phyloP scores from a whole-genome alignment of 371 early-diverging fungal species.

The Dipsacomyces acuminosporus region DNA sequence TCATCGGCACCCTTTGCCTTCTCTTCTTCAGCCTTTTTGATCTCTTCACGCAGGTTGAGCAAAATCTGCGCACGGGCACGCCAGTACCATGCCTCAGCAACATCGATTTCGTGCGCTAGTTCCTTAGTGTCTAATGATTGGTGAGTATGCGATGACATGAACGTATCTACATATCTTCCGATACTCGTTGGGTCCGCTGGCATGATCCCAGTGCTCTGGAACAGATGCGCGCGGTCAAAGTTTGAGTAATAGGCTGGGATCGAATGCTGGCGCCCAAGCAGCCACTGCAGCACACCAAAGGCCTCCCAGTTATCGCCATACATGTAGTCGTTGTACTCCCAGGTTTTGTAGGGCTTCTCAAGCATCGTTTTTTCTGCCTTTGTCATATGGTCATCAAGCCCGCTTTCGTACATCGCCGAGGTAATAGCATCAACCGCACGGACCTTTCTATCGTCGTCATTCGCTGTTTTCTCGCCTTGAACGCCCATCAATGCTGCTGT shows the following conservation, averaged over 20 bases:
- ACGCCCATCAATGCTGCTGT: slow-evolving; percentile 46
- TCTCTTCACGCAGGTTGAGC: slow-evolving; percentile 44
- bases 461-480: slow-evolving; percentile 25
- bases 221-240: slow-evolving; percentile 50
- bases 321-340: slow-evolving; percentile 47
- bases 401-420: slow-evolving; percentile 44
- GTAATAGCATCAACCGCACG: slow-evolving; percentile 48
- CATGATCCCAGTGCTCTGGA: slow-evolving; percentile 51
- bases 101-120: slow-evolving; percentile 42
- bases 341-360: slow-evolving; percentile 41
- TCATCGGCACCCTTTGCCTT: slow-evolving; percentile 2
- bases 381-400: slow-evolving; percentile 44
- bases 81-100: slow-evolving; percentile 58
- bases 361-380: slow-evolving; percentile 44
- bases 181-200: slow-evolving; percentile 52
- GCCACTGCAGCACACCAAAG: slow-evolving; percentile 52
- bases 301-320: slow-evolving; percentile 53
- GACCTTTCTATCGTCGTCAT: slow-evolving; percentile 39
- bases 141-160: slow-evolving; percentile 26
- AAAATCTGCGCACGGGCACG: slow-evolving; percentile 52
- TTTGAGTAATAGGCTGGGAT: slow-evolving; percentile 50
- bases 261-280: slow-evolving; percentile 45
- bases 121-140: slow-evolving; percentile 14
- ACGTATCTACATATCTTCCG: slow-evolving; percentile 47
- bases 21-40: neutral